A percentile compares a stretch with the other conserved stretches of the same genome.
phyloP scores from a whole-genome alignment of 2,329 filamentous ascomycete genomes.

The Pseudopithomyces chartarum region DNA sequence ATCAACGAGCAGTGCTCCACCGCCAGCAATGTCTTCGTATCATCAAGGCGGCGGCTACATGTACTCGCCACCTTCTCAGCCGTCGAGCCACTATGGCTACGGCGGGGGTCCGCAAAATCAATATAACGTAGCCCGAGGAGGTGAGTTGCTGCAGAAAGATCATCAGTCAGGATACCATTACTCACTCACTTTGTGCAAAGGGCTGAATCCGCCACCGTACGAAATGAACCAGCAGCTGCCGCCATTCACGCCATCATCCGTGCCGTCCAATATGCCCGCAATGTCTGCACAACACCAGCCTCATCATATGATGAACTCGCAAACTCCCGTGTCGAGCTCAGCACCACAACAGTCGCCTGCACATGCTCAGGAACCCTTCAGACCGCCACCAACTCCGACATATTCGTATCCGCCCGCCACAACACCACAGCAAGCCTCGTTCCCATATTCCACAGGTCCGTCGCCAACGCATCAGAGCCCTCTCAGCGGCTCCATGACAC shows the following conservation, averaged over 20 bases:
- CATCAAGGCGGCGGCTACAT: slow-evolving; percentile 67
- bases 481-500: slow-evolving; percentile 52
- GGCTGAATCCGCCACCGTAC: slow-evolving; percentile 69
- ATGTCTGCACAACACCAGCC: slow-evolving; percentile 50
- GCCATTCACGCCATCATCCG: slow-evolving; percentile 63
- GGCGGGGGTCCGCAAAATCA: slow-evolving; percentile 38
- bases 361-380: slow-evolving; percentile 64
- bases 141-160: slow-evolving; percentile 60
- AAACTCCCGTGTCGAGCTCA: slow-evolving; percentile 45
- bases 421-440: slow-evolving; percentile 55
- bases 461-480: slow-evolving; percentile 57
- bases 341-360: slow-evolving; percentile 55
- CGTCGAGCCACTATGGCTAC: slow-evolving; percentile 62
- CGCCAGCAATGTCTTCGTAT: slow-evolving; percentile 64
- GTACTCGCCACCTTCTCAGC: slow-evolving; percentile 61
- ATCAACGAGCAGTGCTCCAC: slow-evolving; percentile 63
- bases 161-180: slow-evolving; percentile 58
- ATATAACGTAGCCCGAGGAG: slow-evolving; percentile 41
- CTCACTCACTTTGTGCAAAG: slow-evolving; percentile 66
- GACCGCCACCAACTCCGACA: slow-evolving; percentile 64
- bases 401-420: slow-evolving; percentile 63
- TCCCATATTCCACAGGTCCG: slow-evolving; percentile 55
- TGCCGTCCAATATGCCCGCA: slow-evolving; percentile 54
- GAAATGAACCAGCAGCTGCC: slow-evolving; percentile 65
- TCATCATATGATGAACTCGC: slow-evolving; percentile 55